Conservation (phyloP, 2,329 filamentous ascomycete species). For the Trichoderma harzianum region DNA sequence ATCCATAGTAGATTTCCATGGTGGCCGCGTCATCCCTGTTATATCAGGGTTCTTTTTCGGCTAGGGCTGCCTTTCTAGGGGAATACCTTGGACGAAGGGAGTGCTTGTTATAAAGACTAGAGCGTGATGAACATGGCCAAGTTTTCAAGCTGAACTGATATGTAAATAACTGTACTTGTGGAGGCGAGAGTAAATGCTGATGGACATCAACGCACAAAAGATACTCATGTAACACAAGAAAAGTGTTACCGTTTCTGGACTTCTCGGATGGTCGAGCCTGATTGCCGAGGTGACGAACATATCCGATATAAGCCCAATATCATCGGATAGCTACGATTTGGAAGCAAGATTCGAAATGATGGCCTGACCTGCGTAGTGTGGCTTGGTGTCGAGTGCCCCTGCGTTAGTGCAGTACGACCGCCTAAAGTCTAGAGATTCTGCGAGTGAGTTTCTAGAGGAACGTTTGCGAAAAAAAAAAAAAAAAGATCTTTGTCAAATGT, state of each 20-base stretch:
- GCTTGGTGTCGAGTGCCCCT: slow-evolving; percentile 3
- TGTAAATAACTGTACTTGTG: background rate
- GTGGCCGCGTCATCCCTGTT: background rate
- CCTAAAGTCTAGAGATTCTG: background rate
- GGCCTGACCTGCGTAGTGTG: background rate
- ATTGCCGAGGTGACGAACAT: background rate
- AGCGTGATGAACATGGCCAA: background rate
- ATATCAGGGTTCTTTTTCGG: background rate
- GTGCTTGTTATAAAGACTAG: background rate
- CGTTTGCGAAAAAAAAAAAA: background rate
- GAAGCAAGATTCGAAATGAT: background rate
- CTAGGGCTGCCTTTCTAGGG: background rate
- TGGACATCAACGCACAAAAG: background rate
- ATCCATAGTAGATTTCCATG: background rate
- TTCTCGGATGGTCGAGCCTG: background rate
- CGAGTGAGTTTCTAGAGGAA: background rate
- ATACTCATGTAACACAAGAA: background rate
- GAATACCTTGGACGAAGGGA: background rate
- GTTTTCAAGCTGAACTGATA: background rate
- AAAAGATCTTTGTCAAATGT: background rate
- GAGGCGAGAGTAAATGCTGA: background rate
- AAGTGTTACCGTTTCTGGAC: too few relatives aligned
- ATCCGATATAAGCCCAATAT: background rate
- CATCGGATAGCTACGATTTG: background rate
- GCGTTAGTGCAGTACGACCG: slow-evolving; percentile 15